phyloP scores from a whole-genome alignment of 2,329 filamentous ascomycete genomes.

The Lasiodiplodia theobromae region DNA sequence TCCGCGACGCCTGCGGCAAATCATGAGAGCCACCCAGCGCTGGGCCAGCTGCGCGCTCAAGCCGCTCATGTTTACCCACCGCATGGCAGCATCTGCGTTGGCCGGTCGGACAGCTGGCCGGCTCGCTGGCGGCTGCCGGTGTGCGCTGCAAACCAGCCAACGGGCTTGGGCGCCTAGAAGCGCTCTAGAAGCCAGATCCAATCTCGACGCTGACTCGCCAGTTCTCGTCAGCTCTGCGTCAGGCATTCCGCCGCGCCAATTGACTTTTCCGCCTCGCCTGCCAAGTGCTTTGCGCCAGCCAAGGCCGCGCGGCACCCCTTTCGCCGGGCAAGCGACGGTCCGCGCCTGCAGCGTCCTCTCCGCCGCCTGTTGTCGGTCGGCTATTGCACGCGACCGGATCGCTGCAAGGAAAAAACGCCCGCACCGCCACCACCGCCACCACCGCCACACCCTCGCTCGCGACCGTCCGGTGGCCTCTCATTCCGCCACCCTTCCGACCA shows the following conservation, averaged over 20 bases:
- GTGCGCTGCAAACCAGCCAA: not conserved
- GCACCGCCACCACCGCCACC: not conserved
- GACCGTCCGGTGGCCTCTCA: not conserved
- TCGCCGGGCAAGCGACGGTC: slow-evolving; percentile 12
- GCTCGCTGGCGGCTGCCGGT: not conserved
- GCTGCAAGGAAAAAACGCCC: not conserved
- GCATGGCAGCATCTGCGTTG: slow-evolving; percentile 17
- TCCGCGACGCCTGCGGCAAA: slow-evolving; percentile 21
- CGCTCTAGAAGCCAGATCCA: slow-evolving; percentile 19
- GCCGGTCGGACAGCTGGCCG: slow-evolving; percentile 1
- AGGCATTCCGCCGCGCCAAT: slow-evolving; percentile 26
- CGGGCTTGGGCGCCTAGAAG: slow-evolving; percentile 8
- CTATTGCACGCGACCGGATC: too few species aligned
- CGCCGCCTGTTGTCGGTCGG: not conserved
- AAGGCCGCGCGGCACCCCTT: slow-evolving; percentile 27
- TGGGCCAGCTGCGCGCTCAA: slow-evolving; percentile 17
- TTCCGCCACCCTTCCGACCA: not conserved
- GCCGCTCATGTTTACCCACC: slow-evolving; percentile 17
- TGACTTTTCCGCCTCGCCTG: slow-evolving; percentile 23
- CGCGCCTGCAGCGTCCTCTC: not conserved
- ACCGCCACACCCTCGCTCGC: slow-evolving; percentile 1
- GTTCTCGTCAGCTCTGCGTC: slow-evolving; percentile 13
- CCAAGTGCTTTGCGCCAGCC: slow-evolving; percentile 17
- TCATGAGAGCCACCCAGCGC: slow-evolving; percentile 22
- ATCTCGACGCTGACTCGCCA: slow-evolving; percentile 22